phyloP scores from a whole-genome alignment of 148 eudicot genomes.

The Cornus controversa region DNA sequence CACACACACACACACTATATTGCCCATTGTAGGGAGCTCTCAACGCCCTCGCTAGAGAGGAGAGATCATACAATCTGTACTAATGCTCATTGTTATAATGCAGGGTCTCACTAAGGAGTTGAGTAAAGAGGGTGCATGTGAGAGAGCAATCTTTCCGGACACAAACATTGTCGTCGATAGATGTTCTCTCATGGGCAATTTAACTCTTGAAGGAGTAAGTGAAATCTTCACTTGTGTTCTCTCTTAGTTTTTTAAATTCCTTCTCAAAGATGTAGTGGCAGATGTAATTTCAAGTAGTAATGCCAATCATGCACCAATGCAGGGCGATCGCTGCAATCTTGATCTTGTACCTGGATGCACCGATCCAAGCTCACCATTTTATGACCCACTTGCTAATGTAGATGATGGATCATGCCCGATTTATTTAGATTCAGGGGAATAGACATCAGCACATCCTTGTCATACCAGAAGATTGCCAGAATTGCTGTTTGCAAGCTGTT shows the following conservation, averaged over 20 bases:
- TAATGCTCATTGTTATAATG: too few species aligned
- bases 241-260: neutral
- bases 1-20: too few species aligned
- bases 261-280: neutral
- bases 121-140: constrained; percentile 90
- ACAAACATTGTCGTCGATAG: constrained; percentile 53
- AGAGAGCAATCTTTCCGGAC: constrained; percentile 81
- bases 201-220: constrained; percentile 81
- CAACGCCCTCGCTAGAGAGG: too few species aligned
- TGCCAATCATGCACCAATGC: constrained; percentile 15
- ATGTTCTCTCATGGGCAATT: constrained; percentile 70
- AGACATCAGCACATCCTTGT: neutral
- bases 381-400: constrained; percentile 70
- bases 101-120: constrained; percentile 89
- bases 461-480: neutral
- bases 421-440: constrained; percentile 54
- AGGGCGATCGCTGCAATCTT: constrained; percentile 95
- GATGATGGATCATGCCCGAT: constrained; percentile 89
- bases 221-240: neutral
- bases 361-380: constrained; percentile 61
- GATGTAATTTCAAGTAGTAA: neutral
- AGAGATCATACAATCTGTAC: too few species aligned
- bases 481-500: neutral
- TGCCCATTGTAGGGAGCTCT: too few species aligned
- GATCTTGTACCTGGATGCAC: constrained; percentile 77